Evolutionary conservation across 129 eudicot species (phyloP).

Genomic region (Flaveria linearis): DNA sequence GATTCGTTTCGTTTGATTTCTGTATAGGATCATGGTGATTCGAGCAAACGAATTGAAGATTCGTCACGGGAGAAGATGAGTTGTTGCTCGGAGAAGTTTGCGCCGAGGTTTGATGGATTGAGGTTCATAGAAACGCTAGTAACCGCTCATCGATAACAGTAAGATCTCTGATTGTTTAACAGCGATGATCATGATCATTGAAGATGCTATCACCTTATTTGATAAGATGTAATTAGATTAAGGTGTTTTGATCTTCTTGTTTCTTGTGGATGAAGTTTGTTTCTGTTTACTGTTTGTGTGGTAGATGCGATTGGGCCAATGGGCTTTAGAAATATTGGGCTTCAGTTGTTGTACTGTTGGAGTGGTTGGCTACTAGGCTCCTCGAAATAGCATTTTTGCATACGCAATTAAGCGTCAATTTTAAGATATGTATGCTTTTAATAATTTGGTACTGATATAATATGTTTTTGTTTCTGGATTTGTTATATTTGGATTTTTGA

Average conservation of each 20-base stretch:
- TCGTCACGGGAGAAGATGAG: constrained; percentile 26
- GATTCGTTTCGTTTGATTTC: not conserved
- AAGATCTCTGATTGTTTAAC: not conserved
- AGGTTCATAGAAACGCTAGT: constrained; percentile 86
- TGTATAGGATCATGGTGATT: constrained; percentile 34
- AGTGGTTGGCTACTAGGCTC: too few relatives aligned
- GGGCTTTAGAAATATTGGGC: constrained; percentile 10
- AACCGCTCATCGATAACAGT: constrained; percentile 77
- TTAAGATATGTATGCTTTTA: not conserved
- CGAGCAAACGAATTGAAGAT: constrained; percentile 34
- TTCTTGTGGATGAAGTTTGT: constrained; percentile 33
- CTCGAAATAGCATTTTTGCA: too few relatives aligned
- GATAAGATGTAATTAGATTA: not conserved
- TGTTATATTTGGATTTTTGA: not conserved
- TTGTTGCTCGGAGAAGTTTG: constrained; percentile 62
- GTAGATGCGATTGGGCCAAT: constrained; percentile 26
- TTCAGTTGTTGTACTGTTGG: too few relatives aligned
- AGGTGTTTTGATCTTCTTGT: not conserved
- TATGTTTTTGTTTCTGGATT: not conserved
- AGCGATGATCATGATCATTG: too few relatives aligned
- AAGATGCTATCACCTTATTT: not conserved
- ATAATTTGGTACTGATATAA: not conserved
- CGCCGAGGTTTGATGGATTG: constrained; percentile 90
- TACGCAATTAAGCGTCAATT: too few relatives aligned
- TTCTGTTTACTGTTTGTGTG: constrained; percentile 13